Conservation (phyloP, 2,329 filamentous ascomycete genomes). For the Beauveria caledonica region DNA sequence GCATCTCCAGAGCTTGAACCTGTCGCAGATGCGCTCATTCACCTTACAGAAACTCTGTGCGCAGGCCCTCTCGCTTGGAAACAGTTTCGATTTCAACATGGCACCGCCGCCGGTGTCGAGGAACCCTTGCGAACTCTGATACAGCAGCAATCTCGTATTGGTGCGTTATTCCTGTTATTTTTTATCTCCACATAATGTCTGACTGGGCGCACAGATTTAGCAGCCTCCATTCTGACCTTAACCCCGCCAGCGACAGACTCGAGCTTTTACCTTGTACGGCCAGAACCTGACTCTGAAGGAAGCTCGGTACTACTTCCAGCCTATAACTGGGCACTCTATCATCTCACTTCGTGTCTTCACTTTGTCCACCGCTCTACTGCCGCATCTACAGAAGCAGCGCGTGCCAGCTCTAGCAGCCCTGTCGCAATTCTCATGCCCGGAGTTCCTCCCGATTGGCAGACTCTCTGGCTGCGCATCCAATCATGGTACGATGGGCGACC, state of each 20-base stretch:
- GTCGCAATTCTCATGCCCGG: not conserved
- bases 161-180: not conserved
- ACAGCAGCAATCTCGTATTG: conserved; percentile 14
- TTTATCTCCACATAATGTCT: not conserved
- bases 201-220: conserved; percentile 10
- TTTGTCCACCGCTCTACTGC: not conserved
- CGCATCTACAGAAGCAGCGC: not conserved
- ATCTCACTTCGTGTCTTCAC: conserved; percentile 1
- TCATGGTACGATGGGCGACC: conserved; percentile 15
- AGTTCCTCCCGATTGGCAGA: conserved; percentile 12
- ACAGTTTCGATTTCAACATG: not conserved
- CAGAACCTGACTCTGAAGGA: not conserved
- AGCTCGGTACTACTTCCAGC: not conserved
- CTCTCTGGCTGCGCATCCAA: conserved; percentile 15
- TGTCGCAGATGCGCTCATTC: not conserved
- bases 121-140: conserved; percentile 14
- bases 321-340: not conserved
- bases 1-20: not conserved
- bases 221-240: conserved; percentile 12
- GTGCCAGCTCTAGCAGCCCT: not conserved
- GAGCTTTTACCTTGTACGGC: not conserved
- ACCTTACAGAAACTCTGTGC: not conserved
- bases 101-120: not conserved
- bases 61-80: conserved; percentile 8
- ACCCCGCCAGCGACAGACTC: conserved; percentile 8